Evolutionary conservation across 768 basidiomycete genomes (phyloP).

Genomic region (Candolleomyces efflorescens): DNA sequence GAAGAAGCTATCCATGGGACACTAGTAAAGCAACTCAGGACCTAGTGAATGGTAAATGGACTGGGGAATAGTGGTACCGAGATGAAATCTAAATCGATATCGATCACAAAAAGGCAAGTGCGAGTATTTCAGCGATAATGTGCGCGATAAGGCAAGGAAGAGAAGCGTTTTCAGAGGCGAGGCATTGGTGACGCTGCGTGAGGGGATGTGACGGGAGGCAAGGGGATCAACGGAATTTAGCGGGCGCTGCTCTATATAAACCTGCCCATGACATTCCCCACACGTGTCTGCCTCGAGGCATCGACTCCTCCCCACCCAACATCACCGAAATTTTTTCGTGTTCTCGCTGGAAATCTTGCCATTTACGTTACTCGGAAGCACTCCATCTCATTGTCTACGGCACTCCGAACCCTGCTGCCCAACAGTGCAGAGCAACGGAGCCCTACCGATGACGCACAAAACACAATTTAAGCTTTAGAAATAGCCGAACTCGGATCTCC

Average conservation of each 20-base stretch:
- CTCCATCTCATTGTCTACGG: too few relatives aligned
- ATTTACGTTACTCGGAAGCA: neutral
- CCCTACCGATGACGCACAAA: too few relatives aligned
- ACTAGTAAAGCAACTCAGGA: neutral
- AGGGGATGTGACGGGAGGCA: neutral
- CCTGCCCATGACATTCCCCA: too few relatives aligned
- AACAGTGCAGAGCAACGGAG: too few relatives aligned
- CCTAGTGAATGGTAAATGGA: neutral
- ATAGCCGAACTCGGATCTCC: too few relatives aligned
- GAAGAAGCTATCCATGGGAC: neutral
- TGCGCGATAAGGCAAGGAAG: neutral
- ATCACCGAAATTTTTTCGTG: neutral
- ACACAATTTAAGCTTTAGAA: too few relatives aligned
- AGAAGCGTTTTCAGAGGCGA: neutral
- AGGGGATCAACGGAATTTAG: neutral
- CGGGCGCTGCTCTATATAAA: neutral
- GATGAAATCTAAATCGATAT: constrained; percentile 1
- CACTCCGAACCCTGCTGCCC: too few relatives aligned
- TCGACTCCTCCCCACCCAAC: neutral
- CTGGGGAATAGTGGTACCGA: neutral
- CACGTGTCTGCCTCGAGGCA: constrained; percentile 2
- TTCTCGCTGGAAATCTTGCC: neutral
- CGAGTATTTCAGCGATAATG: neutral
- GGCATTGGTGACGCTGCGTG: neutral
- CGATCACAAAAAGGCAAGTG: neutral